phyloP scores from a whole-genome alignment of 768 basidiomycete genomes.

The Tylopilus vinaceipallidus region DNA sequence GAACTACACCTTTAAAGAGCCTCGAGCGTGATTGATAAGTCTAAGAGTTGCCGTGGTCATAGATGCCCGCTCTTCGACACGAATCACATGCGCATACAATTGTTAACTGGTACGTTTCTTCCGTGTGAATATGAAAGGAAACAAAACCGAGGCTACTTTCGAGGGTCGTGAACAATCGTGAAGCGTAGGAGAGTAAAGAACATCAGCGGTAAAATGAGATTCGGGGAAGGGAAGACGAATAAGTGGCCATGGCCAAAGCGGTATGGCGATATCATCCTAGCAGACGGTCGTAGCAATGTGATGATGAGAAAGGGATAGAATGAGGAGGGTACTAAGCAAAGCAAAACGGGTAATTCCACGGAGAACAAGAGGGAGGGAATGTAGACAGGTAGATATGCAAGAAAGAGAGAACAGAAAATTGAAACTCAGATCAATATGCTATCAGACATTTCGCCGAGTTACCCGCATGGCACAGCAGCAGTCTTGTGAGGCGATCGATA shows the following conservation, averaged over 20 bases:
- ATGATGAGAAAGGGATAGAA: neutral
- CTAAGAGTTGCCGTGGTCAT: neutral
- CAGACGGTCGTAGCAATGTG: constrained; percentile 8
- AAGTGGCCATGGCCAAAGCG: neutral
- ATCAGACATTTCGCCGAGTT: neutral
- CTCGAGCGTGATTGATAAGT: neutral
- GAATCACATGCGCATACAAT: neutral
- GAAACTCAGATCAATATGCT: neutral
- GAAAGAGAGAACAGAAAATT: neutral
- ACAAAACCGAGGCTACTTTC: constrained; percentile 6
- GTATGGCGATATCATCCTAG: constrained; percentile 5
- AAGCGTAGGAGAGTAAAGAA: neutral
- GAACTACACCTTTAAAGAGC: no score
- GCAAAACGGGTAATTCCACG: constrained; percentile 12
- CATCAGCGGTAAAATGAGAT: neutral
- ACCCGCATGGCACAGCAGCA: neutral
- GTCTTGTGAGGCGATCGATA: neutral
- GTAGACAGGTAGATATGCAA: constrained; percentile 11
- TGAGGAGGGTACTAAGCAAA: neutral
- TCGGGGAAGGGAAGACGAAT: neutral
- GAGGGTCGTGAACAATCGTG: constrained; percentile 11
- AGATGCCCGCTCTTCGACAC: neutral
- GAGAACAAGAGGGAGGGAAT: neutral
- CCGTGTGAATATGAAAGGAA: neutral
- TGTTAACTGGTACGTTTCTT: neutral